Conservation (phyloP, 2,329 filamentous ascomycete species). For the Paradendryphiella salina region DNA sequence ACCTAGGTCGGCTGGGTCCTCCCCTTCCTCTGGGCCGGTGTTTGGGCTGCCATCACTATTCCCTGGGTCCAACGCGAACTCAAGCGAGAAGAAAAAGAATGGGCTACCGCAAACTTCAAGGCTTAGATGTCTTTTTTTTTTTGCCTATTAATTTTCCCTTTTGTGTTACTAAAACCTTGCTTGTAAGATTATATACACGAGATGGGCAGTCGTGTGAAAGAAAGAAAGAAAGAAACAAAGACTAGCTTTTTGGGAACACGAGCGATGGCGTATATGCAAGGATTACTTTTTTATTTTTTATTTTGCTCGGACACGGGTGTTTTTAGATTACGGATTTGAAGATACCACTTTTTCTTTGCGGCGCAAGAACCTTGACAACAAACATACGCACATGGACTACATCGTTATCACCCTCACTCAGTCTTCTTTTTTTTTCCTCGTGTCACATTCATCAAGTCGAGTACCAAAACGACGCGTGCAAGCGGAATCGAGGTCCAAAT, state of each 20-base stretch:
- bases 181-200: constrained; percentile 2
- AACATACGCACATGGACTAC: too few relatives aligned
- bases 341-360: constrained; percentile 8
- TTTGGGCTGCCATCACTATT: constrained; percentile 53
- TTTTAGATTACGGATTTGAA: constrained; percentile 1
- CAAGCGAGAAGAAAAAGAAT: constrained; percentile 41
- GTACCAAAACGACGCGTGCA: not conserved
- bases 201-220: too few relatives aligned
- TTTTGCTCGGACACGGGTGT: not conserved
- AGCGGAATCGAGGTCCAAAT: too few relatives aligned
- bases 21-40: constrained; percentile 55
- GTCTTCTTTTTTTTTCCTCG: too few relatives aligned
- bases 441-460: too few relatives aligned
- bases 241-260: not conserved
- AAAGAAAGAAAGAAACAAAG: too few relatives aligned
- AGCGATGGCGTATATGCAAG: constrained; percentile 11
- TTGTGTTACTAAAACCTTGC: not conserved
- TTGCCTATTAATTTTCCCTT: not conserved
- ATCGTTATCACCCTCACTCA: too few relatives aligned
- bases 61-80: constrained; percentile 50
- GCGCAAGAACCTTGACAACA: too few relatives aligned
- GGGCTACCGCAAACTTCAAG: constrained; percentile 46
- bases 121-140: constrained; percentile 22
- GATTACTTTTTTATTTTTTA: not conserved
- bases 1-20: constrained; percentile 52